Evolutionary conservation across 768 basidiomycete species (phyloP).

Genomic region (Tephrocybe sp.): DNA sequence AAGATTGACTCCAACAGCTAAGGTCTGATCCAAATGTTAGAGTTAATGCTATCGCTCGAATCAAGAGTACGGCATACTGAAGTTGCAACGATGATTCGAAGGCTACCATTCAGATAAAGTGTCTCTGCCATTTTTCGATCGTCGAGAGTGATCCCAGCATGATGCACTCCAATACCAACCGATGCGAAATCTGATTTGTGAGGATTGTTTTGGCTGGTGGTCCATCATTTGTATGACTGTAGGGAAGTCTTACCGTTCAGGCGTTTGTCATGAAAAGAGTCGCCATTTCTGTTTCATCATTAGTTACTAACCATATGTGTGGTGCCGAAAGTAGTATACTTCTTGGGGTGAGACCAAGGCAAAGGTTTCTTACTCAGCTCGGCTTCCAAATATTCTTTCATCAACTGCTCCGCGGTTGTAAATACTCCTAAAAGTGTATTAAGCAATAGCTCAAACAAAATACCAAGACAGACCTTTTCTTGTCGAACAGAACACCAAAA

Average conservation of each 20-base stretch:
- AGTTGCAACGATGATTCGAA: slow-evolving; percentile 76
- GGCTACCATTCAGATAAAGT: slow-evolving; percentile 58
- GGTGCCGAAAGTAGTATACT: slow-evolving; percentile 31
- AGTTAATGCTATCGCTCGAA: slow-evolving; percentile 2
- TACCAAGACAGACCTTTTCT: slow-evolving; percentile 58
- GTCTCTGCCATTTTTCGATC: slow-evolving; percentile 77
- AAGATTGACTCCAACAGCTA: slow-evolving; percentile 95
- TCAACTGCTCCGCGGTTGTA: slow-evolving; percentile 72
- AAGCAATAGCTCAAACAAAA: background rate
- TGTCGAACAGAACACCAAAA: slow-evolving; percentile 86
- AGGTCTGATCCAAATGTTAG: slow-evolving; percentile 52
- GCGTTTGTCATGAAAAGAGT: slow-evolving; percentile 63
- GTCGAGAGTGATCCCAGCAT: slow-evolving; percentile 76
- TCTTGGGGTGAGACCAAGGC: slow-evolving; percentile 67
- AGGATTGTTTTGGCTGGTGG: too few species aligned
- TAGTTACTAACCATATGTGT: background rate
- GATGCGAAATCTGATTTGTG: slow-evolving; percentile 55
- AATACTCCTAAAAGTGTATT: slow-evolving; percentile 43
- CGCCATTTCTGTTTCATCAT: slow-evolving; percentile 42
- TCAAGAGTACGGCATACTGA: slow-evolving; percentile 53
- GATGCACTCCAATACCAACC: slow-evolving; percentile 84
- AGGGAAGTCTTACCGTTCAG: slow-evolving; percentile 58
- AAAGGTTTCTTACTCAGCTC: slow-evolving; percentile 44
- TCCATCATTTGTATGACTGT: too few species aligned
- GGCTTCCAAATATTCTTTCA: slow-evolving; percentile 64